A percentile compares a stretch with the other conserved stretches of the same genome.
Conservation (phyloP, 805 yeast genomes). For the Saccharomycopsis capsularis region DNA sequence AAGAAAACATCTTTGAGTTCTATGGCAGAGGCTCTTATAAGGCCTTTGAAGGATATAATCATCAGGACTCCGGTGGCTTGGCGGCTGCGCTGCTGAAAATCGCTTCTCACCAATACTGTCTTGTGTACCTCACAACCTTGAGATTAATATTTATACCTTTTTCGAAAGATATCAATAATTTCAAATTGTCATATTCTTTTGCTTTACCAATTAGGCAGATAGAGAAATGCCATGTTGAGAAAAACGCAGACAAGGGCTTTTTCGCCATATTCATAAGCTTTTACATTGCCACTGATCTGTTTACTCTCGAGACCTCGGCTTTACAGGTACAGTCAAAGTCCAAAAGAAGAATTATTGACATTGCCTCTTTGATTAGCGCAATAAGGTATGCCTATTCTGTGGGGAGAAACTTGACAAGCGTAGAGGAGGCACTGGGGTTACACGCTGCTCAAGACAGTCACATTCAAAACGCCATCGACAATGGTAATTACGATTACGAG, state of each 20-base stretch:
- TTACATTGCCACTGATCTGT: neutral
- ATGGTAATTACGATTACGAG: neutral
- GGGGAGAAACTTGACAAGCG: conserved; percentile 6
- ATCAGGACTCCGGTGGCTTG: neutral
- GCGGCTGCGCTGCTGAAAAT: neutral
- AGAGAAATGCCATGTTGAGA: conserved; percentile 18
- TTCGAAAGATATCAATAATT: conserved; percentile 5
- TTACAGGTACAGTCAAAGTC: conserved; percentile 16
- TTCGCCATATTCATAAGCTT: conserved; percentile 4
- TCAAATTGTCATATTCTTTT: conserved; percentile 13
- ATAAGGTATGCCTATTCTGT: conserved; percentile 19
- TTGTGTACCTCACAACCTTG: conserved; percentile 20
- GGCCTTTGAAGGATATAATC: neutral
- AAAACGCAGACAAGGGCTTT: neutral
- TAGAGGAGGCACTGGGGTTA: too few relatives aligned
- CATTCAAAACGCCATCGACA: neutral
- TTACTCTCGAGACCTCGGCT: neutral
- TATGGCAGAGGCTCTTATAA: neutral
- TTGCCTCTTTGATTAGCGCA: conserved; percentile 19
- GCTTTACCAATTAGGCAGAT: conserved; percentile 15
- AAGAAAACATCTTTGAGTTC: conserved; percentile 6
- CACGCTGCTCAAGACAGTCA: too few relatives aligned
- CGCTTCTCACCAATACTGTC: conserved; percentile 16
- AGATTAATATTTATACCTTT: conserved; percentile 19
- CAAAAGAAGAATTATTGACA: conserved; percentile 14